Base-by-base conservation (phyloP, 2,329 filamentous ascomycete species). In the Aspergillus sp. region DNA sequence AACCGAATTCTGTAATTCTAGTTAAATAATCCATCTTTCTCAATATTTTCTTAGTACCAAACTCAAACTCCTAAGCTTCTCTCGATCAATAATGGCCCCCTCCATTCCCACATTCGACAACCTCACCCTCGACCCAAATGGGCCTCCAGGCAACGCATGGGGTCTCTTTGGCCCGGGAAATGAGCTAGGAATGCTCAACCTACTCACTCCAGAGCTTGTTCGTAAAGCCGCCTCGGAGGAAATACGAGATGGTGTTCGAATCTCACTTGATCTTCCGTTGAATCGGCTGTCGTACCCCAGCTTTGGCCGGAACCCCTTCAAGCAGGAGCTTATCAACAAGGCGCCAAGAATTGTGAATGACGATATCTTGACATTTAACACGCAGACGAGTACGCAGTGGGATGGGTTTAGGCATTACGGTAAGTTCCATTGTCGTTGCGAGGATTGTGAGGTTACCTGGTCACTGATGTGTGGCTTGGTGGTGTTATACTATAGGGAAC, bases 241-340 rank as follows among this genome's bases (percentile, higher is more conserved):
- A 62, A 82, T 82, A 60, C 72, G 74, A 14, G 64, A 68, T 3
- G 70, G 69, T 0, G 60, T 71, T 15, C 66, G 69, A 4, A 75
- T 88, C 52, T 85, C 82, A 1, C 78, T 87, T 19, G 85, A 88
- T 72, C 85, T 84, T 78, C 78, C 83, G 0, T 76, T 88, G 5
- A 77, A 84, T 70, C 80, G 84, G 68, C 70, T 78, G 33, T 71
- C 80, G 46, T 68, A 79, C 9, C 77, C 83, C 17, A 83, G 85
- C 68, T 86, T 87, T 70, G 75, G 78, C 56, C 79, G 86, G 15
- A 78, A 81, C 58, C 70, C 77, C 3, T 85, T 89, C 66, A 75
- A 83, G 58, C 79, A 84, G 63, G 69, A 82, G 15, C 69, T 86
- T 24, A 77, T 81, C 56, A 75, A 79, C 45, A 85, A 84, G 70